Evolutionary conservation across 2,329 filamentous ascomycete species (phyloP).

Genomic region (Clarireedia hainanense): DNA sequence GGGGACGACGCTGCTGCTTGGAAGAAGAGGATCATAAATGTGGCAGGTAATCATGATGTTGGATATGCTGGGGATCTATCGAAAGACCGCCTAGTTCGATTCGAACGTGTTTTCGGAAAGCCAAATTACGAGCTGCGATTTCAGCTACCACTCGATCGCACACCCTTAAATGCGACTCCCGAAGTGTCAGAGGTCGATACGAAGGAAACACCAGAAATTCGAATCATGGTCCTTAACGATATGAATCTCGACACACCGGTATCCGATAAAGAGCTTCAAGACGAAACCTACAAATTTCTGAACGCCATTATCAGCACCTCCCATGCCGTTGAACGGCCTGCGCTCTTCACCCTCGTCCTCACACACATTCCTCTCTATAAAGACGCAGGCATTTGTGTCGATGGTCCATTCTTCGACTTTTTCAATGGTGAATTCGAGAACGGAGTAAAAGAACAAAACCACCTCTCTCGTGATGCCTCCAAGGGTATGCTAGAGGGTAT

Average conservation of each 20-base stretch:
- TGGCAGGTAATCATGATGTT: slow-evolving; percentile 93
- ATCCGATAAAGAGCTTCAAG: slow-evolving; percentile 56
- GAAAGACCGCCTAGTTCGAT: slow-evolving; percentile 64
- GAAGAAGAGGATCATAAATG: slow-evolving; percentile 74
- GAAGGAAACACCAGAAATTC: slow-evolving; percentile 57
- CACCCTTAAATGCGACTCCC: slow-evolving; percentile 27
- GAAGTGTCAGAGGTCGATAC: slow-evolving; percentile 36
- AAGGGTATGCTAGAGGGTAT: slow-evolving; percentile 75
- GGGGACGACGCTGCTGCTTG: slow-evolving; percentile 47
- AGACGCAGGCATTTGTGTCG: slow-evolving; percentile 70
- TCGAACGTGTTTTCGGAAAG: slow-evolving; percentile 77
- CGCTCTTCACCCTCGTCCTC: slow-evolving; percentile 72
- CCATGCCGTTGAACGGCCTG: slow-evolving; percentile 50
- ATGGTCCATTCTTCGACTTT: slow-evolving; percentile 76
- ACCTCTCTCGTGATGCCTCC: slow-evolving; percentile 66
- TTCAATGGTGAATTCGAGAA: slow-evolving; percentile 56
- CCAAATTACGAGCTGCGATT: slow-evolving; percentile 86
- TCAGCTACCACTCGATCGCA: slow-evolving; percentile 40
- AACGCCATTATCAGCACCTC: slow-evolving; percentile 59
- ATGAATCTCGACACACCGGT: slow-evolving; percentile 90
- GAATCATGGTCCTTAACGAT: slow-evolving; percentile 80
- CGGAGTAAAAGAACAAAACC: slow-evolving; percentile 84
- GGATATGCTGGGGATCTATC: slow-evolving; percentile 92
- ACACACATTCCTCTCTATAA: slow-evolving; percentile 94
- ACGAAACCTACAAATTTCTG: slow-evolving; percentile 70